phyloP scores from a whole-genome alignment of 2,329 filamentous ascomycete species.

The Ceratocystis papillata region DNA sequence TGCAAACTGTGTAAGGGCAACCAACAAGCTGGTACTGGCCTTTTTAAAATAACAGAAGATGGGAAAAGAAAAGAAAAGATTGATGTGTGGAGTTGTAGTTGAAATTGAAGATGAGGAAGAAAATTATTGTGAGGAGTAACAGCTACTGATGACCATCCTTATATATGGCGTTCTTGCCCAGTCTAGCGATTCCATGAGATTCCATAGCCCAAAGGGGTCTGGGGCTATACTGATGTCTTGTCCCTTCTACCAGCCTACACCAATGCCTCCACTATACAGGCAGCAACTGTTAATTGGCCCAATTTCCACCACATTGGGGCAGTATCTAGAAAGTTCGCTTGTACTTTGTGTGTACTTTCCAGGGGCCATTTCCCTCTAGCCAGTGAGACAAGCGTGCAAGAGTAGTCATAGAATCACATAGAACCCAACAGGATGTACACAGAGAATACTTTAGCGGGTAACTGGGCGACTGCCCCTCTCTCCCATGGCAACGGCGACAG shows the following conservation, averaged over 20 bases:
- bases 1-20: slow-evolving; percentile 22
- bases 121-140: slow-evolving; percentile 20
- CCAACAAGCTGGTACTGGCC: slow-evolving; percentile 22
- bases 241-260: slow-evolving; percentile 21
- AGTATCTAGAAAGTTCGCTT: slow-evolving; percentile 20
- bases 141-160: slow-evolving; percentile 13
- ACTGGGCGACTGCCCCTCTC: background rate
- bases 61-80: slow-evolving; percentile 21
- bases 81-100: background rate
- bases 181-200: slow-evolving; percentile 26
- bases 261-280: slow-evolving; percentile 21
- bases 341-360: slow-evolving; percentile 17
- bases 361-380: slow-evolving; percentile 13
- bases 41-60: slow-evolving; percentile 22
- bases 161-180: slow-evolving; percentile 19
- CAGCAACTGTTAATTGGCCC: slow-evolving; percentile 20
- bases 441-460: slow-evolving; percentile 12
- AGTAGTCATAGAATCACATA: slow-evolving; percentile 20
- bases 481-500: slow-evolving; percentile 18
- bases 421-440: slow-evolving; percentile 21
- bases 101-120: slow-evolving; percentile 18
- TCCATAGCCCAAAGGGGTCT: slow-evolving; percentile 24
- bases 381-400: background rate
- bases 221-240: slow-evolving; percentile 14
- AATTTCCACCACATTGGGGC: slow-evolving; percentile 11